Base-by-base conservation (phyloP, 192 early-diverging fungal genomes). In the Phlyctochytrium planicorne region DNA sequence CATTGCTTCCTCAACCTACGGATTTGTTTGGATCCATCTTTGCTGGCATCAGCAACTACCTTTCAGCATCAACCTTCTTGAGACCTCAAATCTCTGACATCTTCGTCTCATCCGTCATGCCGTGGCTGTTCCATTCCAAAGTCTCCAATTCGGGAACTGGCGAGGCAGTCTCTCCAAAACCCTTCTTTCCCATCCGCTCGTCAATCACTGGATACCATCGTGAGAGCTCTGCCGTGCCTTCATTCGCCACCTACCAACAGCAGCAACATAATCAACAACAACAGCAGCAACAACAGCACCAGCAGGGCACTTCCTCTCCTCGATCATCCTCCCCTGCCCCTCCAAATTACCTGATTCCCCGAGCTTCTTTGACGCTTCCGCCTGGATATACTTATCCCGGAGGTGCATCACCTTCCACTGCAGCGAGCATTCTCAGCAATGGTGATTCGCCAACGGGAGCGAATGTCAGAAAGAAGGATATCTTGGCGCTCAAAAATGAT, bases 401-500 rank as follows among this genome's bases (percentile, higher is more conserved):
- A 14, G 40, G 10, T 6, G 40, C 20, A 20, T 47, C 40, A 20
- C 40, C 40, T 6, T 6, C 10, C 6, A 47, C 40, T 6, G 20
- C 40, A 20, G 40, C 40, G 40, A 47, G 40, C 40, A 20, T 47
- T 6, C 40, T 47, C 40, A 47, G 40, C 40, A 20, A 20, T 47
- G 55, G 55, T 10, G 55, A 29, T 25, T 57, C 34, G n/a, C 20
- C 50, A 32, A 62, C 31, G 25, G 6, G 47, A 50, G 55, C 59
- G 24, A 20, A 20, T 6, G 6, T 47, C 40, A 47, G 40, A 20
- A 62, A 60, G 30, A 62, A 63, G 23, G 80, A 75, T 63, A 62
- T 79, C 34, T 56, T 79, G 57, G 73, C 76, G 56, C 74, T 77
- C 27, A 74, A 88, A 57, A 87, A 87, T 60, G 91, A 95, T 60